These are phyloP conservation scores for Plasmodium gallinaceum DNA, from an alignment of 169 alveolate species.

Conservation along the genomic window DNA sequence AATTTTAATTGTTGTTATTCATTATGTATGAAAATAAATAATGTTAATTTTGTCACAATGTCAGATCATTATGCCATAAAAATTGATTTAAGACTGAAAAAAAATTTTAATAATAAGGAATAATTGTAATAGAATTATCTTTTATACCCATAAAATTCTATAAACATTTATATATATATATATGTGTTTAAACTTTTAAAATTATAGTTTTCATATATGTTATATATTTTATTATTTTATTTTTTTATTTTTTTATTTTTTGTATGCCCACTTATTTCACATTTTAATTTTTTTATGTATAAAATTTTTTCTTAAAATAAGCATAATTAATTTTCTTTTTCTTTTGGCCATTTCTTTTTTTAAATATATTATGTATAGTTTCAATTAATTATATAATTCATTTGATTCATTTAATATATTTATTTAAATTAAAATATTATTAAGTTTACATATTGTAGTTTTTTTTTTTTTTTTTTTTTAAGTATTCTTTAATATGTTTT, in stretches of 20 bases:
- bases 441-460: conserved; percentile 30
- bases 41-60: conserved; percentile 89
- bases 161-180: too few species aligned
- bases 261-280: background rate
- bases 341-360: conserved; percentile 3
- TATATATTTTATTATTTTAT: background rate
- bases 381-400: background rate
- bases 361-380: conserved; percentile 9
- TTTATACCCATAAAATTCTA: too few species aligned
- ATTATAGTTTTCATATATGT: background rate
- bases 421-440: conserved; percentile 14
- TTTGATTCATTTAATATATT: background rate
- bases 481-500: conserved; percentile 20
- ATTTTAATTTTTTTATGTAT: background rate
- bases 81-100: conserved; percentile 84
- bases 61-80: conserved; percentile 92
- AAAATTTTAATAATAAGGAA: conserved; percentile 2
- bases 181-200: too few species aligned
- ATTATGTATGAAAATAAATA: conserved; percentile 76
- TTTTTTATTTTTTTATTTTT: background rate
- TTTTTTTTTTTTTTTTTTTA: conserved; percentile 23
- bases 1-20: conserved; percentile 76
- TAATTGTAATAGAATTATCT: background rate
- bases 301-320: background rate
- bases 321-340: background rate